Evolutionary conservation across 2,329 filamentous ascomycete genomes (phyloP), one percentile per base, ranked within the genome.

Genomic region (Colletotrichum sp.): DNA sequence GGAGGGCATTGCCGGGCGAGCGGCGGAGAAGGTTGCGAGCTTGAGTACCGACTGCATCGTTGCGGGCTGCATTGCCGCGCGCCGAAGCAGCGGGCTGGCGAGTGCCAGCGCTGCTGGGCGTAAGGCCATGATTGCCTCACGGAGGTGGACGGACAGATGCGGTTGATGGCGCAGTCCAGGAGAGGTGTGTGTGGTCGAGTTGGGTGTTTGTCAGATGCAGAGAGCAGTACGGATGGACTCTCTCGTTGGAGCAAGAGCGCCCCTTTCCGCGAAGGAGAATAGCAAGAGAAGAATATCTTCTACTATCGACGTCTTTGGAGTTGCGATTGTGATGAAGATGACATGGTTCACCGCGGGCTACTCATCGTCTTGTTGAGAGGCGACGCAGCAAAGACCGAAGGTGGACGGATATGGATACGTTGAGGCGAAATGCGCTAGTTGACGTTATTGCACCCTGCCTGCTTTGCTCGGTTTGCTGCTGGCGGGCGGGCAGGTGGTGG

Each of bases 71-170:
- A 75, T 68, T 48, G 67, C 52, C 25, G 65, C 68, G 30, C 77
- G 60, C 52, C 75, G 75, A 22, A 78, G 36, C 34, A 75, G 66
- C 48, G 72, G 72, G 9, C 72, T 77, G 44, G 66, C 57, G 61
- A 78, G 66, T 67, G 77, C 75, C 74, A 78, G 64, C 64, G 71
- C 75, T 57, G 76, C 76, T 57, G 77, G 77, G 32, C 71, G 77
- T 57, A 72, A 68, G 52, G 77, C 75, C 77, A 78, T 78, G 74
- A 39, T 60, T 70, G 74, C 71, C 70, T 68, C 52, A 68, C 27
- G 63, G 67, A 27, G 39, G 44, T 34, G 12, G 27, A 39, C 63
- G 44, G 63, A 9, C 15, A 28, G 68, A 34, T 57, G 60, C 66
- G 59, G 19, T 64, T 13, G 36, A 63, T 69, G 61, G 63, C 65